Percentiles rank a stretch among this genome's conserved stretches.
Evolutionary conservation across 768 basidiomycete species (phyloP).

Genomic region (Phylloporus sp.): DNA sequence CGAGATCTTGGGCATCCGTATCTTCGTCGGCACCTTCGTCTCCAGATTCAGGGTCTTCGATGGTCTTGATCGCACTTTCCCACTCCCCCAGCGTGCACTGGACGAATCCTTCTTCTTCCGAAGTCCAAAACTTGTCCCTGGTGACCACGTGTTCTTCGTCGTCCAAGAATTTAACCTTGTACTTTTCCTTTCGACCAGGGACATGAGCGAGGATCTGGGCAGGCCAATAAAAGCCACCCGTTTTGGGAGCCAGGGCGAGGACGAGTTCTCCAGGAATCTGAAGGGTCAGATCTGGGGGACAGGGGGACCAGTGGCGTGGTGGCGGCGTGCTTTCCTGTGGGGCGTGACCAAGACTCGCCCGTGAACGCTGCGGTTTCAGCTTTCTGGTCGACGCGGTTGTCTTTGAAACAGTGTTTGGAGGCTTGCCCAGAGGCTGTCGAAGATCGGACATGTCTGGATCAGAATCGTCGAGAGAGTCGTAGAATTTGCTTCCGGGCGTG

Average conservation of each 20-base stretch:
- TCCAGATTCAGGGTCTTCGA: slow-evolving; percentile 27
- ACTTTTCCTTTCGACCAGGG: slow-evolving; percentile 39
- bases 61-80: slow-evolving; percentile 37
- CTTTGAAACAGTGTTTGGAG: neutral
- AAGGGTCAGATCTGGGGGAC: slow-evolving; percentile 44
- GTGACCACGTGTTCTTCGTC: slow-evolving; percentile 36
- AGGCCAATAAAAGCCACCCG: slow-evolving; percentile 54
- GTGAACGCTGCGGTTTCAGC: slow-evolving; percentile 15
- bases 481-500: slow-evolving; percentile 15
- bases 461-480: slow-evolving; percentile 26
- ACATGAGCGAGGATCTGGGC: slow-evolving; percentile 53
- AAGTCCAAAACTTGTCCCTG: slow-evolving; percentile 53
- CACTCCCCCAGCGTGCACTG: slow-evolving; percentile 60
- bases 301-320: slow-evolving; percentile 33
- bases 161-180: slow-evolving; percentile 58
- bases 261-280: slow-evolving; percentile 66
- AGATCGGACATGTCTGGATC: slow-evolving; percentile 16
- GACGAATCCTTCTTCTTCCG: slow-evolving; percentile 55
- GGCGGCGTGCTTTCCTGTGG: slow-evolving; percentile 4
- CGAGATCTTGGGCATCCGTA: slow-evolving; percentile 19
- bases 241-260: slow-evolving; percentile 40
- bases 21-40: slow-evolving; percentile 33
- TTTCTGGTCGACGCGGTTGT: slow-evolving; percentile 12
- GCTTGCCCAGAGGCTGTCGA: slow-evolving; percentile 1
- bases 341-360: slow-evolving; percentile 14